Percentiles rank a stretch among this genome's conserved stretches.
Conservation (phyloP, 1,284 basidiomycete species). For the Ceratobasidium sp. region DNA sequence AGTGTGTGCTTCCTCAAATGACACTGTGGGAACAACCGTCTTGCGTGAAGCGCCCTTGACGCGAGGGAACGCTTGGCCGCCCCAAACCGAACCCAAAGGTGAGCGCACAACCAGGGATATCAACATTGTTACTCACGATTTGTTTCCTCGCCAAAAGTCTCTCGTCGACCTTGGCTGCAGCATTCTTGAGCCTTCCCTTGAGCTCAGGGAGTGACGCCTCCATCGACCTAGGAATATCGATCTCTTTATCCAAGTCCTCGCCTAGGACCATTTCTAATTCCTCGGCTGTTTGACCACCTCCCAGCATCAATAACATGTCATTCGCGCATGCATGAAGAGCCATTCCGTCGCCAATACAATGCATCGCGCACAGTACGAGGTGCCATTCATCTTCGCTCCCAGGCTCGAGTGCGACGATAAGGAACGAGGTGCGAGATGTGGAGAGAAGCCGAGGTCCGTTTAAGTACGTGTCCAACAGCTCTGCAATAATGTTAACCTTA, state of each 20-base stretch:
- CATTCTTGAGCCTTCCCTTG: conserved; percentile 44
- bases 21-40: conserved; percentile 72
- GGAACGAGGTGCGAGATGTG: conserved; percentile 72
- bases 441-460: conserved; percentile 80
- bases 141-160: conserved; percentile 61
- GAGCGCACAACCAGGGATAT: neutral
- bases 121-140: conserved; percentile 54
- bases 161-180: conserved; percentile 66
- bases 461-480: conserved; percentile 72
- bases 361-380: conserved; percentile 72
- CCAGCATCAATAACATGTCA: conserved; percentile 72
- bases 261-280: conserved; percentile 52
- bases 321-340: conserved; percentile 78
- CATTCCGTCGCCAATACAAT: conserved; percentile 82
- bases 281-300: too few species aligned
- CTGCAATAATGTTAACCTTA: too few species aligned
- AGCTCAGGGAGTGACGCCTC: conserved; percentile 64
- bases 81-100: conserved; percentile 13
- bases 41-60: conserved; percentile 56
- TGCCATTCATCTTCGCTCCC: conserved; percentile 57
- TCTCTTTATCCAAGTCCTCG: conserved; percentile 62
- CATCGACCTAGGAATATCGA: conserved; percentile 60
- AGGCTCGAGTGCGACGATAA: conserved; percentile 65
- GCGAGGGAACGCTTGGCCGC: conserved; percentile 73
- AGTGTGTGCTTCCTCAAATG: conserved; percentile 65